phyloP scores from a whole-genome alignment of 2,329 filamentous ascomycete species.

The Phyllosticta citriasiana region DNA sequence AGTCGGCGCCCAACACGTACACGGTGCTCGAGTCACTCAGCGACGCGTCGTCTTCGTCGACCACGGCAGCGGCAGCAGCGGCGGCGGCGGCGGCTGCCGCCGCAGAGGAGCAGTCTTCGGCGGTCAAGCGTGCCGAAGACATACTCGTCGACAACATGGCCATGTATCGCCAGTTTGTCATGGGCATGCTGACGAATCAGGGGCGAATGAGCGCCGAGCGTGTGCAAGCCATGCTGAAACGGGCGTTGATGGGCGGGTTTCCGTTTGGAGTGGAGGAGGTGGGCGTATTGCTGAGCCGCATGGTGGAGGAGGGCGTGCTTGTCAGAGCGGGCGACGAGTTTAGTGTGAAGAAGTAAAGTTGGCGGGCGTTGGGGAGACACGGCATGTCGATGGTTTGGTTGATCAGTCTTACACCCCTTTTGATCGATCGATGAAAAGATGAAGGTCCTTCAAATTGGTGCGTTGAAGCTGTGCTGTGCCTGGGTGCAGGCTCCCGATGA shows the following conservation, averaged over 20 bases:
- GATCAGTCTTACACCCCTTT: neutral
- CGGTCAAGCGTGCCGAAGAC: slow-evolving; percentile 42
- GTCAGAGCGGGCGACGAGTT: slow-evolving; percentile 22
- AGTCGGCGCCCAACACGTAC: slow-evolving; percentile 41
- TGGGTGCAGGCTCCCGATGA: neutral
- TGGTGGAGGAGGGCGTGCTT: slow-evolving; percentile 39
- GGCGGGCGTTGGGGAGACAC: neutral
- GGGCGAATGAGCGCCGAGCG: slow-evolving; percentile 70
- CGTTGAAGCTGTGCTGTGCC: neutral
- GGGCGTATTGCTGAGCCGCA: slow-evolving; percentile 65
- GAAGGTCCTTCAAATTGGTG: neutral
- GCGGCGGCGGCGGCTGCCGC: slow-evolving; percentile 27
- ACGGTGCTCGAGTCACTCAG: slow-evolving; percentile 53
- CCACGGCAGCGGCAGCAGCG: slow-evolving; percentile 25
- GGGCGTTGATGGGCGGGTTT: slow-evolving; percentile 80
- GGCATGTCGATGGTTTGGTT: neutral
- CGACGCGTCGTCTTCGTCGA: slow-evolving; percentile 12
- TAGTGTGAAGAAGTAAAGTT: slow-evolving; percentile 19
- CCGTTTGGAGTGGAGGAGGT: slow-evolving; percentile 84
- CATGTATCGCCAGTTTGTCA: slow-evolving; percentile 85
- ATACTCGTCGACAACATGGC: slow-evolving; percentile 58
- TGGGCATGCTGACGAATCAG: slow-evolving; percentile 91
- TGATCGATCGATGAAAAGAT: neutral
- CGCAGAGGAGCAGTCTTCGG: slow-evolving; percentile 34
- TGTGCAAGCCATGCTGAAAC: slow-evolving; percentile 91